These are phyloP conservation scores for Agroathelia rolfsii DNA, from an alignment of 1,284 basidiomycete genomes.

Conservation along the genomic window DNA sequence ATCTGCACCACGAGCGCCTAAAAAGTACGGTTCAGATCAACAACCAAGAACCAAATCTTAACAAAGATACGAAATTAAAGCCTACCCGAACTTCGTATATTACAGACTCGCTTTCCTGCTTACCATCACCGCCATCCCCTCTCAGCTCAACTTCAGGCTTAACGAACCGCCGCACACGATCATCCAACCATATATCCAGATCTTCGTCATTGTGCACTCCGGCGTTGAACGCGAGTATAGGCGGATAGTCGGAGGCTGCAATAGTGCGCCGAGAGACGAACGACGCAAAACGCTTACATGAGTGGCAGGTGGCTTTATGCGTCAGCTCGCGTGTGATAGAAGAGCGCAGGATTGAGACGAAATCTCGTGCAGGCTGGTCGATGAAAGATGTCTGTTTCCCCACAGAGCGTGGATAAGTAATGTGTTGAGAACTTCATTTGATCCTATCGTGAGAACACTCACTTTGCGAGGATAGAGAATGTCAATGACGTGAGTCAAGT, in stretches of 20 bases:
- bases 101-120: conserved; percentile 45
- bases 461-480: conserved; percentile 82
- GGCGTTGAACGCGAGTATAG: conserved; percentile 84
- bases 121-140: conserved; percentile 49
- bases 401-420: conserved; percentile 5
- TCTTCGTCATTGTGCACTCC: conserved; percentile 73
- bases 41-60: conserved; percentile 1
- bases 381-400: conserved; percentile 37
- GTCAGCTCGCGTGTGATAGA: conserved; percentile 77
- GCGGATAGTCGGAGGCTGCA: conserved; percentile 61
- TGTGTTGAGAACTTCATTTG: no score
- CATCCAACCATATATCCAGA: conserved; percentile 71
- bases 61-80: conserved; percentile 9
- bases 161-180: conserved; percentile 42
- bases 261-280: conserved; percentile 71
- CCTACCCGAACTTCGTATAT: conserved; percentile 69
- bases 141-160: conserved; percentile 41
- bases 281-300: conserved; percentile 69
- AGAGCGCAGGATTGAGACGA: conserved; percentile 62
- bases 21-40: conserved; percentile 1
- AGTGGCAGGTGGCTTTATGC: conserved; percentile 80
- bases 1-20: conserved; percentile 82
- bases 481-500: conserved; percentile 77
- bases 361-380: conserved; percentile 45
- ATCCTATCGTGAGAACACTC: conserved; percentile 12